Conservation (phyloP, 2,329 filamentous ascomycete genomes). For the Elsinoe necatrix region DNA sequence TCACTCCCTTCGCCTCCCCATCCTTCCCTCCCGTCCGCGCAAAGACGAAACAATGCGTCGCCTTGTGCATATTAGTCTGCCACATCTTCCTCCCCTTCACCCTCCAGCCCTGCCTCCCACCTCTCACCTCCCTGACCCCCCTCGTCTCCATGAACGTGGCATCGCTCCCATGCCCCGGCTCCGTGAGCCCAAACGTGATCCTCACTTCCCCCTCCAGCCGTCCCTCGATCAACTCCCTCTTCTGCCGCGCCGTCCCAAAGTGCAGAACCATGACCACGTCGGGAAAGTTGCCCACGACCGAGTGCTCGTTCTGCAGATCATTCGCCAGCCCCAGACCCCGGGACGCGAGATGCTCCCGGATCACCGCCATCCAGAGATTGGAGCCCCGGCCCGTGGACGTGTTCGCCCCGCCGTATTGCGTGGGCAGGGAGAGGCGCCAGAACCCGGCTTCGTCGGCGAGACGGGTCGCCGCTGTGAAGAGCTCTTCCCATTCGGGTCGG, state of each 20-base stretch:
- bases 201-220: slow-evolving; percentile 46
- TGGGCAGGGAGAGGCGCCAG: slow-evolving; percentile 51
- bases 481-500: slow-evolving; percentile 49
- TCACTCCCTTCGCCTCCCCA: slow-evolving; percentile 49
- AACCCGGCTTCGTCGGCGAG: slow-evolving; percentile 53
- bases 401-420: slow-evolving; percentile 47
- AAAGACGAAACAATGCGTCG: slow-evolving; percentile 55
- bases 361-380: slow-evolving; percentile 57
- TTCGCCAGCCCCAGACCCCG: slow-evolving; percentile 55
- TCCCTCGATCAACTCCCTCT: slow-evolving; percentile 45
- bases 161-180: slow-evolving; percentile 54
- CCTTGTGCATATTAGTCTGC: slow-evolving; percentile 56
- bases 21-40: slow-evolving; percentile 48
- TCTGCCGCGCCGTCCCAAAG: slow-evolving; percentile 50
- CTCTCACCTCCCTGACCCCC: slow-evolving; percentile 38
- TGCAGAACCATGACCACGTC: slow-evolving; percentile 55
- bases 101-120: slow-evolving; percentile 42
- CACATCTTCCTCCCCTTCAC: slow-evolving; percentile 56
- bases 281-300: slow-evolving; percentile 54
- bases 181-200: slow-evolving; percentile 55
- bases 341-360: slow-evolving; percentile 51
- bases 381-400: slow-evolving; percentile 35
- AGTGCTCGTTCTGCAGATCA: slow-evolving; percentile 57
- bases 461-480: slow-evolving; percentile 42
- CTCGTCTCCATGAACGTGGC: slow-evolving; percentile 54